These are phyloP conservation scores for Mycena chlorophos DNA, from an alignment of 768 basidiomycete species.

Conservation along the genomic window DNA sequence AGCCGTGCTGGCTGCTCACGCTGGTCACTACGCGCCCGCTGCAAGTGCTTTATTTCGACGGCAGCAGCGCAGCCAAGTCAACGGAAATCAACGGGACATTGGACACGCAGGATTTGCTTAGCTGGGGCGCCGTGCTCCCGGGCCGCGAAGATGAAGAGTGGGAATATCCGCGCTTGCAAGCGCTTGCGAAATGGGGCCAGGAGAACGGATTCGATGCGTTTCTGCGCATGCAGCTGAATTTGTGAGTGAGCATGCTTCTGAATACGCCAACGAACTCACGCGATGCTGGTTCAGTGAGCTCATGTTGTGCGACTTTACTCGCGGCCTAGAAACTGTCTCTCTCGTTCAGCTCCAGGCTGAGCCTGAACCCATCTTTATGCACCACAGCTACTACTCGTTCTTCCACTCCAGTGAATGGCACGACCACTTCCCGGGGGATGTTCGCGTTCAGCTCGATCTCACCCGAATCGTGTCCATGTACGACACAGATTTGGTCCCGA, in stretches of 20 bases:
- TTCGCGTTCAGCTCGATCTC: constrained; percentile 44
- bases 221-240: constrained; percentile 50
- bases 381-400: constrained; percentile 12
- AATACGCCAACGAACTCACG: neutral
- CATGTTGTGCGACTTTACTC: constrained; percentile 48
- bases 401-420: constrained; percentile 43
- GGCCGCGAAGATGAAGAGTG: constrained; percentile 7
- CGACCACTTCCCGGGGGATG: constrained; percentile 44
- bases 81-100: constrained; percentile 32
- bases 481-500: constrained; percentile 38
- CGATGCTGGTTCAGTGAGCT: constrained; percentile 38
- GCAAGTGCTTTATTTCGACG: constrained; percentile 42
- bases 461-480: constrained; percentile 45
- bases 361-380: neutral
- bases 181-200: constrained; percentile 46
- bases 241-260: constrained; percentile 36
- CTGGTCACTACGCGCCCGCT: constrained; percentile 29
- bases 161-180: constrained; percentile 38
- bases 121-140: constrained; percentile 29
- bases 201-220: constrained; percentile 45
- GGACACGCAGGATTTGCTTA: constrained; percentile 39
- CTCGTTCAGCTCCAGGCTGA: constrained; percentile 32
- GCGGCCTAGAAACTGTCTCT: constrained; percentile 39
- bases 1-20: constrained; percentile 26
- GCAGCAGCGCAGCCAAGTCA: constrained; percentile 36